Conservation (phyloP, 2,329 filamentous ascomycete species). For the Cladosporium sp. region DNA sequence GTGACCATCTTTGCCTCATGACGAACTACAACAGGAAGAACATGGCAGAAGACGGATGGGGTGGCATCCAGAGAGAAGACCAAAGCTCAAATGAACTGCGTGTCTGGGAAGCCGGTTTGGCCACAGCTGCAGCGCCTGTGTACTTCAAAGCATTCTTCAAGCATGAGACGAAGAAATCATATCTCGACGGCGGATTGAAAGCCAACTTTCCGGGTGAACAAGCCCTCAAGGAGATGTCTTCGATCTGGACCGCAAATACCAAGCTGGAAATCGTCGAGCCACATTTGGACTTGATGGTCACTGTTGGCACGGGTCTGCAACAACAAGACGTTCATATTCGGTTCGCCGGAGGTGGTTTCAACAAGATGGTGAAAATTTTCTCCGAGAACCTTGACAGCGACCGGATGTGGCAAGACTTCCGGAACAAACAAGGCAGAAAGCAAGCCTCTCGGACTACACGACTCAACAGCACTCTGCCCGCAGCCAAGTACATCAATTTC, state of each 20-base stretch:
- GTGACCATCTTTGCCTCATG: background rate
- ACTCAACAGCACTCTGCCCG: background rate
- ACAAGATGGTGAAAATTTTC: slow-evolving; percentile 14
- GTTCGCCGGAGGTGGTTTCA: background rate
- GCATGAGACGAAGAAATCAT: slow-evolving; percentile 40
- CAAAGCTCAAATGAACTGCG: slow-evolving; percentile 38
- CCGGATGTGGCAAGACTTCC: background rate
- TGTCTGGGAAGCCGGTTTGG: slow-evolving; percentile 50
- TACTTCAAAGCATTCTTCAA: slow-evolving; percentile 49
- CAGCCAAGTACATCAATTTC: slow-evolving; percentile 11
- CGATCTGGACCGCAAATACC: slow-evolving; percentile 48
- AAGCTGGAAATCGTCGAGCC: slow-evolving; percentile 19
- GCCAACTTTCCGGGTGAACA: background rate
- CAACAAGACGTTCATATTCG: slow-evolving; percentile 14
- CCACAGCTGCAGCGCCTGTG: slow-evolving; percentile 47
- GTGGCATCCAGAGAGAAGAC: slow-evolving; percentile 37
- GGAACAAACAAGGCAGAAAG: background rate
- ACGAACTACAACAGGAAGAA: background rate
- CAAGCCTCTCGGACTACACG: background rate
- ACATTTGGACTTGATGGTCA: slow-evolving; percentile 32
- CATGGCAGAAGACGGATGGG: background rate
- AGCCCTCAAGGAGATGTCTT: slow-evolving; percentile 46
- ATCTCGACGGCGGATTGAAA: slow-evolving; percentile 46
- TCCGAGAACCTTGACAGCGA: slow-evolving; percentile 31
- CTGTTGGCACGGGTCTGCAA: slow-evolving; percentile 31